Evolutionary conservation across 371 early-diverging fungal genomes (phyloP), one percentile per base, ranked within the genome.

Genomic region (Mortierella sp.): DNA sequence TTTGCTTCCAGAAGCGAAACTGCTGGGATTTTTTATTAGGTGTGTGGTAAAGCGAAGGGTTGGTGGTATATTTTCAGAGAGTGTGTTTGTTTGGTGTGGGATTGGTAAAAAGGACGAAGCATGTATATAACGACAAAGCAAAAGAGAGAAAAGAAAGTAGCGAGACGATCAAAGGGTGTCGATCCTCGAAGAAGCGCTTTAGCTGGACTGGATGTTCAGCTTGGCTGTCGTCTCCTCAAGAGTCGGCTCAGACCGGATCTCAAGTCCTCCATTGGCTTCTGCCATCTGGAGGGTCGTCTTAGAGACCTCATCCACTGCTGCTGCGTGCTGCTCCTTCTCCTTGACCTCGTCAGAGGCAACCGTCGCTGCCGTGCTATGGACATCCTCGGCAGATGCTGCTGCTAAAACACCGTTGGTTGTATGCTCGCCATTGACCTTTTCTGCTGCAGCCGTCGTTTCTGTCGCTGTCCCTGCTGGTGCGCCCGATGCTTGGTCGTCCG

Each of bases 171-270:
- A 29, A 46, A 44, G 11, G 5, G 46, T 38, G 44, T 11, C 16
- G 58, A 44, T 5, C 32, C 12, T 14, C 32, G 16, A 14, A 32
- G 3, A 60, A 60, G 14, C 5, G 55, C 24, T 29, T 71, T 72
- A 82, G 35, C 75, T 77, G 32, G 49, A 43, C 46, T 77, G 73
- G 54, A 76, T 71, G 46, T 75, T 71, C 75, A 76, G 54, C 44
- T 76, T 73, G 51, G 71, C 27, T 38, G 79, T 76, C 35, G 79
- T 74, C 48, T 73, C 79, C 49, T 79, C 77, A 71, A 76, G 18
- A 14, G 68, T 71, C 24, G 77, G 60, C 74, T 74, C 70, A 43
- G 79, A 0, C 43, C 75, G 51, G 35, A n/a, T 72, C 55, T 56
- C 78, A 44, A 70, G 51, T 14, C n/a, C 65, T 29, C 79, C 76